These are phyloP conservation scores for Diplosphaera chodatii DNA, from an alignment of 139 green algal species.

Conservation along the genomic window DNA sequence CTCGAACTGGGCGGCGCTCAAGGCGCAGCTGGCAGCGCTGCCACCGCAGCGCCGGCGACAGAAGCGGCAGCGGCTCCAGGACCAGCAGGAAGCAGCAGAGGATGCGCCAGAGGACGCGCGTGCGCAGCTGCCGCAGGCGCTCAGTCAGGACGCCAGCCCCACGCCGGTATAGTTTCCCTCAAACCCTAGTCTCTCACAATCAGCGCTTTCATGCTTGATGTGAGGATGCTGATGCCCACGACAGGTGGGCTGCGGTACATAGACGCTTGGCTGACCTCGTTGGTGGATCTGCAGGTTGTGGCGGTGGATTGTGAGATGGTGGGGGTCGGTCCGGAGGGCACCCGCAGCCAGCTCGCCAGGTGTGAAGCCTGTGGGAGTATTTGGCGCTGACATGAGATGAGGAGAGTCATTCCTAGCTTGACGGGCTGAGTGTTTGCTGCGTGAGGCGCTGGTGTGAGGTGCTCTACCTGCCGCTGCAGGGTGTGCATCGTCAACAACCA, in stretches of 20 bases:
- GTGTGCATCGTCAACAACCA: constrained; percentile 69
- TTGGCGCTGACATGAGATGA: no score
- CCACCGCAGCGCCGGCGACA: background rate
- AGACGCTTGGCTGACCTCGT: no score
- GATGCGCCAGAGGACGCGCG: background rate
- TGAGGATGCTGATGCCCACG: no score
- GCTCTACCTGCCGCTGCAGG: constrained; percentile 6
- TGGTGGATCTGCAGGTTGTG: constrained; percentile 51
- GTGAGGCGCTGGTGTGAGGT: no score
- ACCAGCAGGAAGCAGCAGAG: background rate
- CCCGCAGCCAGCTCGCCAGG: constrained; percentile 59
- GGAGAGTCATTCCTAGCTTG: no score
- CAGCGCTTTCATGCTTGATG: no score
- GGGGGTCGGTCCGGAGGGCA: constrained; percentile 64
- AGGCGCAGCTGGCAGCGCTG: background rate
- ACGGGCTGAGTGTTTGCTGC: no score
- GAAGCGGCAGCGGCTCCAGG: background rate
- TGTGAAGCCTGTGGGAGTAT: no score
- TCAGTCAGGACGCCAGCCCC: background rate
- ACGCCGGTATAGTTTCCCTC: background rate
- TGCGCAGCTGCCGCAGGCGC: background rate
- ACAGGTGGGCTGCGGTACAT: no score
- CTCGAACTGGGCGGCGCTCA: constrained; percentile 16
- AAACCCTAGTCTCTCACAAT: no score
- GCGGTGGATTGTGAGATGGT: constrained; percentile 98